Evolutionary conservation across 306 rosid genomes (phyloP).

Genomic region (Prunus campanulata): DNA sequence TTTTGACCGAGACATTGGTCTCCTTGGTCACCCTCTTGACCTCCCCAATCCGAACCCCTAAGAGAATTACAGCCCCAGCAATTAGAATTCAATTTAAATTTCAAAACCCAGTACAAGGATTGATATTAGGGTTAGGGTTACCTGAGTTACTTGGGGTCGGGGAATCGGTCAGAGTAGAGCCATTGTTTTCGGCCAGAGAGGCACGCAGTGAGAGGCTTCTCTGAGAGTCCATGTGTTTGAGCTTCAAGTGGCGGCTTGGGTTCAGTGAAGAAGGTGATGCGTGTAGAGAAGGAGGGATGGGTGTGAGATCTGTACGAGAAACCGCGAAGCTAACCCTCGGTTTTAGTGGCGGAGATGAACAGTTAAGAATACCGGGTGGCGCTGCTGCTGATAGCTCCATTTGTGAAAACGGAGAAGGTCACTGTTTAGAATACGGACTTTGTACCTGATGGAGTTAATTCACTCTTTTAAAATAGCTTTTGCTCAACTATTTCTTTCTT

Average conservation of each 20-base stretch:
- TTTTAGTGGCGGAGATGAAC: conserved; percentile 37
- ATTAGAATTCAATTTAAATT: neutral
- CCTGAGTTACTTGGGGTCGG: conserved; percentile 46
- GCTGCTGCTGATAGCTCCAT: conserved; percentile 57
- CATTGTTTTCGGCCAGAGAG: conserved; percentile 41
- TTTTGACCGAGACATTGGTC: conserved; percentile 78
- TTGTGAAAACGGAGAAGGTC: neutral
- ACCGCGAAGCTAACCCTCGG: conserved; percentile 34
- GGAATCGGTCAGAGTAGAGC: conserved; percentile 36
- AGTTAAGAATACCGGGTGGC: conserved; percentile 34
- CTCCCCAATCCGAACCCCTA: conserved; percentile 80
- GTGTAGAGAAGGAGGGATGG: conserved; percentile 14
- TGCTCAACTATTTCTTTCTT: no score
- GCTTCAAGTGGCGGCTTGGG: conserved; percentile 23
- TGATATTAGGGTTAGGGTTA: conserved; percentile 14
- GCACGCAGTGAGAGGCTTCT: conserved; percentile 31
- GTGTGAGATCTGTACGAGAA: conserved; percentile 15
- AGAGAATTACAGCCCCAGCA: conserved; percentile 11
- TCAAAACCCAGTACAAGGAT: neutral
- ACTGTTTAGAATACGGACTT: no score
- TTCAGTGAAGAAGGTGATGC: conserved; percentile 29
- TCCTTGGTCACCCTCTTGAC: conserved; percentile 84
- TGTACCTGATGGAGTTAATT: no score
- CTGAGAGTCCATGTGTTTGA: conserved; percentile 28
- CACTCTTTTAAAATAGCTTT: no score